phyloP scores from a whole-genome alignment of 371 early-diverging fungal genomes.

The Rhizopus delemar region DNA sequence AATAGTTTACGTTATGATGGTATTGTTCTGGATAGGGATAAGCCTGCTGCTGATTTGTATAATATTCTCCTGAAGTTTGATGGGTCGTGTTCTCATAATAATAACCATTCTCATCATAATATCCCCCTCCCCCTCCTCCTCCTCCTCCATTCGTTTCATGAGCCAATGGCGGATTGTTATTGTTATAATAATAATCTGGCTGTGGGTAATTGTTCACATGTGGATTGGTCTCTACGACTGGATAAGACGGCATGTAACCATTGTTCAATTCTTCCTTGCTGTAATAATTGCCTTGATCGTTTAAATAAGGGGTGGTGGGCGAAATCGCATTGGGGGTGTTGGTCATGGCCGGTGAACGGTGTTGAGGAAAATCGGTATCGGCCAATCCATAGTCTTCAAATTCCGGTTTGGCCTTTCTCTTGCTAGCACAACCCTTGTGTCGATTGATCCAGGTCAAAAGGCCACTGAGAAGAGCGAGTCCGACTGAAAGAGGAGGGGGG shows the following conservation, averaged over 20 bases:
- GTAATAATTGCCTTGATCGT: conserved; percentile 18
- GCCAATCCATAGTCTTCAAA: conserved; percentile 52
- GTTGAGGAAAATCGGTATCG: conserved; percentile 41
- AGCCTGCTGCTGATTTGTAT: background rate
- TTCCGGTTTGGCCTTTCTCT: conserved; percentile 25
- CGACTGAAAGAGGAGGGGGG: conserved; percentile 24
- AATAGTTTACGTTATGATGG: background rate
- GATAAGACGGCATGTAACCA: background rate
- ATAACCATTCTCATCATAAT: conserved; percentile 9
- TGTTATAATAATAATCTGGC: conserved; percentile 1
- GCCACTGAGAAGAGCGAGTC: conserved; percentile 42
- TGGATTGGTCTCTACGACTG: background rate
- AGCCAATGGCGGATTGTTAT: background rate
- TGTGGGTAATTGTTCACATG: background rate
- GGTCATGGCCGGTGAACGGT: conserved; percentile 24
- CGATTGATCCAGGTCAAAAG: conserved; percentile 37
- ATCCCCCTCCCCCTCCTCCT: background rate
- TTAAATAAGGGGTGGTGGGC: conserved; percentile 6
- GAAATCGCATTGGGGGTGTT: conserved; percentile 6
- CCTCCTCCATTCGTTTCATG: background rate
- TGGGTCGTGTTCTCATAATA: conserved; percentile 11
- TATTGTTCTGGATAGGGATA: conserved; percentile 2
- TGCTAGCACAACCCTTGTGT: conserved; percentile 39
- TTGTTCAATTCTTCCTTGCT: background rate
- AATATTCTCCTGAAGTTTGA: background rate